Percentiles rank a stretch among this genome's conserved stretches.
These are phyloP conservation scores for Exophiala dermatitidis DNA, from an alignment of 2,329 filamentous ascomycete genomes.

Conservation along the genomic window DNA sequence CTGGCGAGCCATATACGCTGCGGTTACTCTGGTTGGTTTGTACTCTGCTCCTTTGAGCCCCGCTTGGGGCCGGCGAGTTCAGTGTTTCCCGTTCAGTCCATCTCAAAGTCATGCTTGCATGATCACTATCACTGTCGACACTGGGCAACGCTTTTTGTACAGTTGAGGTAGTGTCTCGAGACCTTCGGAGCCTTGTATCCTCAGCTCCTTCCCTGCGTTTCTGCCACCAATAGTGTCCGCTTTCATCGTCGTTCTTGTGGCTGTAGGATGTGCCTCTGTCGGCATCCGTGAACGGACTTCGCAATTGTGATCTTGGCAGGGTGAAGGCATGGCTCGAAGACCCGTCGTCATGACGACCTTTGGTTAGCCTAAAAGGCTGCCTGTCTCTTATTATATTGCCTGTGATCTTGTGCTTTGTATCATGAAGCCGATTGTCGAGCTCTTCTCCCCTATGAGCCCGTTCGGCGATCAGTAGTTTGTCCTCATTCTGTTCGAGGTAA, in stretches of 20 bases:
- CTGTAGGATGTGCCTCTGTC: not conserved
- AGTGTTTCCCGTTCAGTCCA: not conserved
- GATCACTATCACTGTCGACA: not conserved
- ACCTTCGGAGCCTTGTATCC: slow-evolving; percentile 6
- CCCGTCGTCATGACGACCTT: not conserved
- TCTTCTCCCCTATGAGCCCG: slow-evolving; percentile 51
- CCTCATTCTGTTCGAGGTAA: slow-evolving; percentile 61
- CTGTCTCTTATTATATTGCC: not conserved
- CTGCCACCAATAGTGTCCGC: slow-evolving; percentile 13
- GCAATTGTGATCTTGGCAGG: slow-evolving; percentile 20
- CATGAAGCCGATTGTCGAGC: slow-evolving; percentile 46
- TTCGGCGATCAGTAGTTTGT: slow-evolving; percentile 59
- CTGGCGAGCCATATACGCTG: slow-evolving; percentile 6
- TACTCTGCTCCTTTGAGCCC: not conserved
- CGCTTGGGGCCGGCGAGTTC: not conserved
- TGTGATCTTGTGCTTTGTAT: not conserved
- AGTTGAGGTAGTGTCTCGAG: not conserved
- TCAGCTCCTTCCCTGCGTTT: slow-evolving; percentile 5
- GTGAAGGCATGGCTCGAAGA: not conserved
- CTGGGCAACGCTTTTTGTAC: no score
- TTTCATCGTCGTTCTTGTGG: slow-evolving; percentile 14
- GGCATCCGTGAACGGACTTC: slow-evolving; percentile 11
- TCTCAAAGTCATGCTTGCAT: not conserved
- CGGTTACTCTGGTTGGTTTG: not conserved
- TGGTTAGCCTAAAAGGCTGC: slow-evolving; percentile 29